Base-by-base conservation (phyloP, 2,329 filamentous ascomycete genomes). In the Arthrobotrys sinensis region DNA sequence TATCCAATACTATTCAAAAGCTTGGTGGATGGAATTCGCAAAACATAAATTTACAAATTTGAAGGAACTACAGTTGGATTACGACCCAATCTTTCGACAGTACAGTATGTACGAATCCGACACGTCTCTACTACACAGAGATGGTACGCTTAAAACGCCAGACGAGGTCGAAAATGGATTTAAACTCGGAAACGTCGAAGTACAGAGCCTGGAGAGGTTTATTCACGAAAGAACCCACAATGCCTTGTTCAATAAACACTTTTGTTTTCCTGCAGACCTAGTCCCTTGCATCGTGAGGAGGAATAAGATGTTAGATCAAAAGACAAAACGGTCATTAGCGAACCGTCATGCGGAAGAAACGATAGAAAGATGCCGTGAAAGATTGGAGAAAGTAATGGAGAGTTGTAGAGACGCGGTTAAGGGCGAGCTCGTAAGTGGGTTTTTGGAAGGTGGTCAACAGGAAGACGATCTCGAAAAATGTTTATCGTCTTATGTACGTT, bases 381-480 rank as follows among this genome's bases (percentile, higher is more conserved):
- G 55, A 19, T n/a, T 60, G 11, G 11, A 40, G 8, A 40, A 19
- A 16, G 55, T 43, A 1, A 40, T 60, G 12, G 36, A 24, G 19
- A 36, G 16, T n/a, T 60, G 55, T 60, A 40, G 55, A 10, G 36
- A 32, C n/a, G 12, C 14, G 10, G 36, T 60, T 4, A 60, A 43
- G 5, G 12, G 12, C 2, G 55, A 60, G 21, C 19, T 60, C 10
- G 19, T 43, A 4, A 8, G 11, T 2, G 55, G 28, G 1, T 28
- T 60, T 28, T 43, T 60, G 21, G 55, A 60, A 43, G 55, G 55
- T 4, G 19, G 19, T 5, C 14, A 10, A 10, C 36, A n/a, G 36
- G 55, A 60, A 28, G 55, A 60, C n/a, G 55, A n/a, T n/a, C 36
- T 60, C 21, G 55, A 60, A 19, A 60, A 28, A 28, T 60, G 55